A percentile compares a stretch with the other conserved stretches of the same genome.
phyloP scores from a whole-genome alignment of 179 eudicot genomes.

The Heliamphora pulchella region DNA sequence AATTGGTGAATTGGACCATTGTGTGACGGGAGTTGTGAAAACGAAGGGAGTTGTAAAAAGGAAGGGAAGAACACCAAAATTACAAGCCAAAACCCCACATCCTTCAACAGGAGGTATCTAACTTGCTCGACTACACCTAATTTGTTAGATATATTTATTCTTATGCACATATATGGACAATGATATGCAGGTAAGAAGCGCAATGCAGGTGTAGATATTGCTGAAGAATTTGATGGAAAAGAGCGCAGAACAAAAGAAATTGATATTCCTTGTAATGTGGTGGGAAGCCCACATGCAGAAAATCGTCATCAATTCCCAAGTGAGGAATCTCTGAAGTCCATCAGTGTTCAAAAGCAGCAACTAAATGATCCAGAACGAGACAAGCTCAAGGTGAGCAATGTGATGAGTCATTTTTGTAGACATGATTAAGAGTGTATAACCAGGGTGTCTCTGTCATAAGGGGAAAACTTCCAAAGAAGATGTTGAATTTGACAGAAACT shows the following conservation, averaged over 20 bases:
- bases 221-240: slow-evolving; percentile 10
- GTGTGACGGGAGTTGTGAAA: not conserved
- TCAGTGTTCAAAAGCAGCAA: not conserved
- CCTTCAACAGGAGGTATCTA: not conserved
- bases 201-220: slow-evolving; percentile 9
- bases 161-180: not conserved
- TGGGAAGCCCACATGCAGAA: slow-evolving; percentile 12
- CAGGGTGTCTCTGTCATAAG: not conserved
- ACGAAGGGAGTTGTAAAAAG: not conserved
- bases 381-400: slow-evolving; percentile 4
- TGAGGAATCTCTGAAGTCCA: not conserved
- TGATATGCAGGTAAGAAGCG: slow-evolving; percentile 20
- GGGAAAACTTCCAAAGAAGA: too few species aligned
- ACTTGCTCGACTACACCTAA: not conserved
- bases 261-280: slow-evolving; percentile 16
- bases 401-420: not conserved
- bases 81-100: not conserved
- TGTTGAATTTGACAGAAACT: too few species aligned
- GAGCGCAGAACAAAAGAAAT: slow-evolving; percentile 9
- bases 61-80: slow-evolving; percentile 1
- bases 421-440: not conserved
- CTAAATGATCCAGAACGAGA: slow-evolving; percentile 4
- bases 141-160: not conserved
- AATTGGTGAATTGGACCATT: slow-evolving; percentile 8
- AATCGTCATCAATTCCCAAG: not conserved